Percentiles rank a stretch among this genome's conserved stretches.
Conservation (phyloP, 2,329 filamentous ascomycete genomes). For the Trichoderma brevicompactum region DNA sequence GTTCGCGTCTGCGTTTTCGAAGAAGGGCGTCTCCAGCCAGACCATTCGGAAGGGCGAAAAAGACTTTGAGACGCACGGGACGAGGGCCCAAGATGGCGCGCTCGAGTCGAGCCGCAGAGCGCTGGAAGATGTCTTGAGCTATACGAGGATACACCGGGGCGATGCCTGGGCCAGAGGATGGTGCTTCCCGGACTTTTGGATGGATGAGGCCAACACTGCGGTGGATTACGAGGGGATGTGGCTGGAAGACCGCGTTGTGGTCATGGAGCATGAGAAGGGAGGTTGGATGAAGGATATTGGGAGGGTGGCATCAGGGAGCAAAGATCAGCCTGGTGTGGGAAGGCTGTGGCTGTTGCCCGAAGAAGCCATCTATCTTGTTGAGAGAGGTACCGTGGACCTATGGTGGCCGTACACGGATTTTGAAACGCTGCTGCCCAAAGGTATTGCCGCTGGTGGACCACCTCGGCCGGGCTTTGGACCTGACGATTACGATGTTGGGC, state of each 20-base stretch:
- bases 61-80: constrained; percentile 94
- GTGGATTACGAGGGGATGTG: constrained; percentile 35
- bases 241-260: constrained; percentile 60
- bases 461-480: constrained; percentile 34
- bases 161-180: constrained; percentile 70
- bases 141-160: constrained; percentile 73
- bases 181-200: constrained; percentile 70
- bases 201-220: constrained; percentile 33
- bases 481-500: constrained; percentile 60
- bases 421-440: constrained; percentile 51
- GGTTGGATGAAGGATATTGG: constrained; percentile 79
- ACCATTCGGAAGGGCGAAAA: constrained; percentile 92
- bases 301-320: constrained; percentile 60
- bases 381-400: constrained; percentile 84
- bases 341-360: constrained; percentile 86
- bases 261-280: constrained; percentile 73
- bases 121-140: constrained; percentile 85
- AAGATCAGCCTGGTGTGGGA: constrained; percentile 59
- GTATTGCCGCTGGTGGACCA: constrained; percentile 35
- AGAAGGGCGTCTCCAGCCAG: constrained; percentile 57
- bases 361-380: constrained; percentile 86
- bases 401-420: constrained; percentile 73
- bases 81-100: constrained; percentile 74
- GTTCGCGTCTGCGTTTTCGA: constrained; percentile 58
- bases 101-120: constrained; percentile 82